Conservation (phyloP, 2,329 filamentous ascomycete genomes). For the Phialophora verrucosa region DNA sequence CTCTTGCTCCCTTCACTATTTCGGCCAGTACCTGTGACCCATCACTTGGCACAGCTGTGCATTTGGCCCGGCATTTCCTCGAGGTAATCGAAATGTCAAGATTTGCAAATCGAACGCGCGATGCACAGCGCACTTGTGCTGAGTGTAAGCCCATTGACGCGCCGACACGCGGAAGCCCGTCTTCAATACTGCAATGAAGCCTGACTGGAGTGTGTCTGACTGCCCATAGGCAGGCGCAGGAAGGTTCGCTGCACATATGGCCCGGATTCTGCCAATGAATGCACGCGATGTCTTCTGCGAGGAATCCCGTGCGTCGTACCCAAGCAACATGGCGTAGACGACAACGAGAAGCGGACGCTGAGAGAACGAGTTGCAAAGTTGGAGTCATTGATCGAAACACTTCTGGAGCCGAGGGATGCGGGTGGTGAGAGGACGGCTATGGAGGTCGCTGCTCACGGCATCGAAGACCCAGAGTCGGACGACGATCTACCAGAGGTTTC, state of each 20-base stretch:
- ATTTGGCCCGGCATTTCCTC: neutral
- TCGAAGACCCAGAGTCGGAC: neutral
- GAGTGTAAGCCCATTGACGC: conserved; percentile 14
- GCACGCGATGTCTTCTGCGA: conserved; percentile 17
- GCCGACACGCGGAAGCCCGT: neutral
- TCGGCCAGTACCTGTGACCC: neutral
- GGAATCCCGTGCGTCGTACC: conserved; percentile 13
- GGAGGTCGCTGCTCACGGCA: neutral
- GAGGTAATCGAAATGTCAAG: neutral
- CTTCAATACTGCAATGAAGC: neutral
- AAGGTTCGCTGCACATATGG: conserved; percentile 22
- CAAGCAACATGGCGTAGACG: neutral
- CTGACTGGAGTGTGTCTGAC: neutral
- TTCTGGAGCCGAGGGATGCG: neutral
- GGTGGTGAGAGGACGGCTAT: neutral
- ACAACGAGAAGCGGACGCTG: conserved; percentile 14
- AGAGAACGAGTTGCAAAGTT: conserved; percentile 16
- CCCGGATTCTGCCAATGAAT: conserved; percentile 8
- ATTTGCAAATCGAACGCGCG: neutral
- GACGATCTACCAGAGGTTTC: conserved; percentile 1
- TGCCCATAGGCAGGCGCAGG: conserved; percentile 7
- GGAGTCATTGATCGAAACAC: conserved; percentile 1
- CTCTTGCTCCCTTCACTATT: neutral
- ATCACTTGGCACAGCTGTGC: neutral
- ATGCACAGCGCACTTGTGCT: conserved; percentile 13